Evolutionary conservation across 352 stramenopile species (phyloP).

Genomic region (Globisporangium cystogenes): DNA sequence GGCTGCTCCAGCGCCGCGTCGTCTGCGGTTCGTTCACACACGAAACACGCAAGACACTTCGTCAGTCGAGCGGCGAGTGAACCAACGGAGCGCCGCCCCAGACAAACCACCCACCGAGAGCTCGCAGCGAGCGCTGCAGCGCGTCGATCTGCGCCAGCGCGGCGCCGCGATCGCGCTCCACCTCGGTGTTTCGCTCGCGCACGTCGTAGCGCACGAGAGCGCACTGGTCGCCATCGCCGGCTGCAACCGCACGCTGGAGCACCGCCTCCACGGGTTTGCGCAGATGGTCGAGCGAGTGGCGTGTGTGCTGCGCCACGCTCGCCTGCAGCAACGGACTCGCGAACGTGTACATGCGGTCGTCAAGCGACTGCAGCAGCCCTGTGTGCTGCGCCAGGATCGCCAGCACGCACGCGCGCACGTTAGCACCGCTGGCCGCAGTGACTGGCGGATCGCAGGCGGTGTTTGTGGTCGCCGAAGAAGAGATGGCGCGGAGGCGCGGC

Average conservation of each 20-base stretch:
- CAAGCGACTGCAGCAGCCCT: slow-evolving; percentile 34
- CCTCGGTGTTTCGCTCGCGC: slow-evolving; percentile 52
- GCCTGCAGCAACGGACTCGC: slow-evolving; percentile 52
- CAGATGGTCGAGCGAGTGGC: slow-evolving; percentile 78
- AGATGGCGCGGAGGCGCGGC: neutral
- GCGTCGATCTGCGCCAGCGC: slow-evolving; percentile 51
- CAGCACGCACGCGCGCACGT: slow-evolving; percentile 31
- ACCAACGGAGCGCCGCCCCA: neutral
- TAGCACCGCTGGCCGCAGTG: slow-evolving; percentile 4
- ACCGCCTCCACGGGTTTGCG: slow-evolving; percentile 57
- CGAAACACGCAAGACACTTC: no score
- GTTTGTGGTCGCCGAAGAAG: no score
- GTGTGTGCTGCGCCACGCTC: slow-evolving; percentile 66
- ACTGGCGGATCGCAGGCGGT: neutral
- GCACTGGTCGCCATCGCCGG: neutral
- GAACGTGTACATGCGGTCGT: slow-evolving; percentile 62
- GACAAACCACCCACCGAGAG: slow-evolving; percentile 16
- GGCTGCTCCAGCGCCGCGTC: slow-evolving; percentile 12
- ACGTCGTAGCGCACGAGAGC: slow-evolving; percentile 61
- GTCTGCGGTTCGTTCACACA: slow-evolving; percentile 8
- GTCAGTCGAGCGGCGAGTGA: neutral
- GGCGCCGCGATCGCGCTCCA: slow-evolving; percentile 52
- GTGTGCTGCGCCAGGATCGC: slow-evolving; percentile 71
- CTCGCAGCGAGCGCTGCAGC: slow-evolving; percentile 28
- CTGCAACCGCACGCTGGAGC: neutral